Evolutionary conservation across 2,329 filamentous ascomycete species (phyloP), one percentile per base, ranked within the genome.

Genomic region (Colletotrichum sp.): DNA sequence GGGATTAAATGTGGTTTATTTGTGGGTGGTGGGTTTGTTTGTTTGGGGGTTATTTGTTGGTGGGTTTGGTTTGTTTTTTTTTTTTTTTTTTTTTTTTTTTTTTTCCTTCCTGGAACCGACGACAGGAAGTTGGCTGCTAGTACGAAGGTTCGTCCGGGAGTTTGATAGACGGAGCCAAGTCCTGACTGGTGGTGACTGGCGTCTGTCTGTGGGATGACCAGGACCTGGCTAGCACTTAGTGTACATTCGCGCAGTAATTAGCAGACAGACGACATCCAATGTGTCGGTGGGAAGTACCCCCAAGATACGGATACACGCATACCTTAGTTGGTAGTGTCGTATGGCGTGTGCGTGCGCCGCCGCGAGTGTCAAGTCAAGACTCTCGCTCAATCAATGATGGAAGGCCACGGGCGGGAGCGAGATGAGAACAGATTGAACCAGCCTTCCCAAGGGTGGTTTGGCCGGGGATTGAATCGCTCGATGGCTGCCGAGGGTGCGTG

Each of bases 321-420:
- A 39, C 36, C 36, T 39, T 18, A 39, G 36, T 16, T 39, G 36
- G 36, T 39, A 39, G 36, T 39, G 36, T 39, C 36, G 36, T 18
- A 39, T 18, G 36, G 36, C 36, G 36, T 39, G 36, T 39, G 36
- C 36, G 36, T 39, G 36, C 36, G 36, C 15, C 36, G 36, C 36
- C 2, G 36, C 36, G 36, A 39, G 36, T 39, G 36, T 39, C 36
- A 39, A 39, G 36, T 39, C 36, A 39, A 39, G 15, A 39, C 36
- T 39, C 36, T 8, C 36, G 16, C 36, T 39, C 36, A 39, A 18
- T 80, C 79, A 82, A 82, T n/a, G 39, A n/a, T 44, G 39, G 39
- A 44, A 44, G 36, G 18, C 39, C 18, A 83, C 79, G 82, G 80
- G 79, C 81, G 80, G 80, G 81, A 82, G 81, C 78, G 77, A 80